These are phyloP conservation scores for Brassica napus DNA, from an alignment of 345 rosid species.

Conservation along the genomic window Da-Ae NC_063436.1:3180001-3180500, in stretches of 20 bases:
- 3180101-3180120: conserved; percentile 36
- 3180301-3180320: conserved; percentile 10
- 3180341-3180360: conserved; percentile 19
- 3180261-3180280: background rate
- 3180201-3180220: background rate
- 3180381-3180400: conserved; percentile 43
- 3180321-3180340: conserved; percentile 55
- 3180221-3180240: background rate
- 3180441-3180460: conserved; percentile 11
- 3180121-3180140: conserved; percentile 55
- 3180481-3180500: conserved; percentile 55
- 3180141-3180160: conserved; percentile 34
- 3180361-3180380: conserved; percentile 15
- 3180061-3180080: background rate
- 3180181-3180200: background rate
- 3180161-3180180: background rate
- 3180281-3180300: background rate
- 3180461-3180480: conserved; percentile 49
- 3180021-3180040: background rate
- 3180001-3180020: background rate
- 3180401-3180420: conserved; percentile 60
- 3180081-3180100: conserved; percentile 13
- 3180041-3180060: background rate
- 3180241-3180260: background rate
- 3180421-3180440: conserved; percentile 63